Evolutionary conservation across 768 basidiomycete genomes (phyloP), one percentile per base, ranked within the genome.

Genomic region (Megacollybia marginata): DNA sequence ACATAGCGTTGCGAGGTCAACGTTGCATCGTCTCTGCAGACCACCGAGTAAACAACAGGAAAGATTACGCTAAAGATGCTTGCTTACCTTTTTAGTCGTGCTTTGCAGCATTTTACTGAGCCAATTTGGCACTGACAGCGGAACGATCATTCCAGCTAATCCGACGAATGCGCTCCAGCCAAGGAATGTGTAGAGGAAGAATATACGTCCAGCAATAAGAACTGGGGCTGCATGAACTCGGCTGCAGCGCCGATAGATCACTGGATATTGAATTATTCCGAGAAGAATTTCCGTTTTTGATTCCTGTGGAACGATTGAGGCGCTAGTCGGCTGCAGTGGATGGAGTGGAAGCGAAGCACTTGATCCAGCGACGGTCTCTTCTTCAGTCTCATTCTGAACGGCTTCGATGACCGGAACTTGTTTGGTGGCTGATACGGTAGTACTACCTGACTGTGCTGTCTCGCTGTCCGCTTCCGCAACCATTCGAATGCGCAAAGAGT

Each of bases 251-350:
- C 56, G 45, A 76, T 71, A 50, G 43, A 62, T 91, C 88, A 1
- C 81, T 80, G 65, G 48, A 87, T 89, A 60, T 85, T 89, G 59
- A n/a, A 90, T 81, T 59, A 79, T 85, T 11, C 88, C 87, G 36
- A 80, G 75, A n/a, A 86, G 63, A 58, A 82, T 81, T 9, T 65
- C 66, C 9, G 64, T 59, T 43, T 65, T 65, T 4, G 57, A 55
- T 28, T 43, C 48, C 19, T 16, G 38, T 16, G 34, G 32, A 20
- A 16, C 20, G 34, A 28, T 52, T 32, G 33, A 33, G 4, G 20
- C 44, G 32, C 23, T 6, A 13, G 23, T 23, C 33, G 3, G 52
- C 51, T 42, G 46, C 16, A 20, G 54, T 16, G 34, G 50, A 28
- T 11, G 42, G 18, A 35, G 53, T 36, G 48, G 35, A 50, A 8